These are phyloP conservation scores for Balansia obtecta DNA, from an alignment of 2,329 filamentous ascomycete genomes.

Conservation along the genomic window DNA sequence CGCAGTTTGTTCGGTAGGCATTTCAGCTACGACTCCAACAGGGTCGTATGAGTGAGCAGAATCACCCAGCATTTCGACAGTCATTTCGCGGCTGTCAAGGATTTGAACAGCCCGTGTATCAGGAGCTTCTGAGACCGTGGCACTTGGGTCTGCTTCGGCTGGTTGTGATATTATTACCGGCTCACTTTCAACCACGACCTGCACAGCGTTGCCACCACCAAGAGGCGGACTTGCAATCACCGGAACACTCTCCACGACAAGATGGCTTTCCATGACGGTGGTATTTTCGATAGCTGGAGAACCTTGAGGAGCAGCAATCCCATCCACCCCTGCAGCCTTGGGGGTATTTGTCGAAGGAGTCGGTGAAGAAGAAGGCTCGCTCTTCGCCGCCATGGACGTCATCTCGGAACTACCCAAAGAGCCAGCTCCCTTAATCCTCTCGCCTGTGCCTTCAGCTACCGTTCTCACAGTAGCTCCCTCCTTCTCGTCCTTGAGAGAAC, in stretches of 20 bases:
- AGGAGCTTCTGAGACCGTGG: not conserved
- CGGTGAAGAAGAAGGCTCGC: constrained; percentile 5
- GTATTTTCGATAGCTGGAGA: not conserved
- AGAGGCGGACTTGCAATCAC: not conserved
- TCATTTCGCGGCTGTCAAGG: constrained; percentile 22
- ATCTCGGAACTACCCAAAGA: constrained; percentile 17
- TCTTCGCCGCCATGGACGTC: constrained; percentile 15
- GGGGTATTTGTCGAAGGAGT: not conserved
- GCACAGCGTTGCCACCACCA: not conserved
- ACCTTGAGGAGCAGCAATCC: not conserved
- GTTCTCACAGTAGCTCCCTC: constrained; percentile 13
- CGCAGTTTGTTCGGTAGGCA: constrained; percentile 31
- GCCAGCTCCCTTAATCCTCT: constrained; percentile 14
- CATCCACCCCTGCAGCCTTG: not conserved
- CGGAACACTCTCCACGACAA: not conserved
- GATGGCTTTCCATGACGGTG: not conserved
- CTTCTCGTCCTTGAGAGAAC: constrained; percentile 28
- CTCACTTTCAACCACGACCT: not conserved
- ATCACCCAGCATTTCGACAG: constrained; percentile 13
- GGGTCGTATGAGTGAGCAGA: constrained; percentile 21
- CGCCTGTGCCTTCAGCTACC: constrained; percentile 12
- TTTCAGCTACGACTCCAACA: constrained; percentile 33
- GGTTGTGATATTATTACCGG: constrained; percentile 8
- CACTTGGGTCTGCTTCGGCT: not conserved
- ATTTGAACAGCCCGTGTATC: constrained; percentile 14